Conservation (phyloP, 495 filamentous ascomycete species). For the Hypoxylon trugodes region DNA sequence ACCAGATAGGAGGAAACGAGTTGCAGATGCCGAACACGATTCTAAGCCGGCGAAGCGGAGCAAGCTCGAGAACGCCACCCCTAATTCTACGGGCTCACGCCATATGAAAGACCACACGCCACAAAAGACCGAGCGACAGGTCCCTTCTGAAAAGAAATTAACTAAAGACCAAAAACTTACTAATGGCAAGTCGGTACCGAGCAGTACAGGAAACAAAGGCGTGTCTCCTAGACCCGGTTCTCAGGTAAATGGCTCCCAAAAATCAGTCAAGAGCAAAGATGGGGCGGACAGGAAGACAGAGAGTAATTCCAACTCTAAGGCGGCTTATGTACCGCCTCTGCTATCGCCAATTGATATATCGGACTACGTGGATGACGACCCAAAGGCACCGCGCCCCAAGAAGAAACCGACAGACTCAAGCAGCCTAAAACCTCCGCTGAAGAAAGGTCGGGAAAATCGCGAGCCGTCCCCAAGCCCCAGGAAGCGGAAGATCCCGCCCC, state of each 20-base stretch:
- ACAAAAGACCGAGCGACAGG: slow-evolving; percentile 37
- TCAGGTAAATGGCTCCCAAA: slow-evolving; percentile 51
- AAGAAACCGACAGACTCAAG: slow-evolving; percentile 41
- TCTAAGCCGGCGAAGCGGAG: slow-evolving; percentile 48
- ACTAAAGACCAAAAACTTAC: slow-evolving; percentile 28
- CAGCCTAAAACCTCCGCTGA: slow-evolving; percentile 32
- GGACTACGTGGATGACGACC: slow-evolving; percentile 43
- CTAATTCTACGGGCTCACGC: slow-evolving; percentile 40
- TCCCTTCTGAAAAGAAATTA: slow-evolving; percentile 37
- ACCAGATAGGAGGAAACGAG: slow-evolving; percentile 49
- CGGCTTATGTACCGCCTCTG: slow-evolving; percentile 45
- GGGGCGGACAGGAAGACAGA: slow-evolving; percentile 50
- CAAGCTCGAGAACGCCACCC: slow-evolving; percentile 43
- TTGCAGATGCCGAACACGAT: slow-evolving; percentile 48
- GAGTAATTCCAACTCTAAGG: slow-evolving; percentile 33
- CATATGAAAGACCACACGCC: slow-evolving; percentile 35
- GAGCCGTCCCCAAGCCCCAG: slow-evolving; percentile 44
- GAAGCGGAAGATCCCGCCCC: slow-evolving; percentile 51
- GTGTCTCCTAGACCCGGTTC: slow-evolving; percentile 49
- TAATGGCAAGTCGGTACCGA: slow-evolving; percentile 47
- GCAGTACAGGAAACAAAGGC: slow-evolving; percentile 44
- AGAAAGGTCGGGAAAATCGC: slow-evolving; percentile 47
- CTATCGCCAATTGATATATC: slow-evolving; percentile 55
- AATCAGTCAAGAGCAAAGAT: slow-evolving; percentile 42
- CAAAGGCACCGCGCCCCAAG: slow-evolving; percentile 37